Evolutionary conservation across 176 grass and related monocot species (phyloP).

Genomic region (Raddia guianensis): DNA sequence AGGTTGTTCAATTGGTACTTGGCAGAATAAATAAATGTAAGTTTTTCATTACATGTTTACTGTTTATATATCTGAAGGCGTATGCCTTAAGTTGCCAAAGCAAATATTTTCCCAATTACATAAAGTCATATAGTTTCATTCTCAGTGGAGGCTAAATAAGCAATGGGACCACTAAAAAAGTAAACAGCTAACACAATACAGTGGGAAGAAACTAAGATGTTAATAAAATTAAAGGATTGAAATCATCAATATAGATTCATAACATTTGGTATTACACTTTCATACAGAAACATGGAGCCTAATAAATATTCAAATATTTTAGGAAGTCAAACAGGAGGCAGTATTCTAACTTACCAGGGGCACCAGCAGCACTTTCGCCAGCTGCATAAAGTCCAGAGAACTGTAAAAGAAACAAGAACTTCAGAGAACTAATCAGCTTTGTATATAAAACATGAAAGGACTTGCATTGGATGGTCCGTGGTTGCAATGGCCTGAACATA

Average conservation of each 20-base stretch:
- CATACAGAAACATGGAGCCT: not conserved
- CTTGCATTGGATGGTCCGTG: no score
- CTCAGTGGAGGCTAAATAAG: not conserved
- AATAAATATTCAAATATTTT: not conserved
- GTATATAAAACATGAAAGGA: conserved; percentile 30
- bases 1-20: conserved; percentile 25
- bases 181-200: not conserved
- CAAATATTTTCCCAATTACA: conserved; percentile 9
- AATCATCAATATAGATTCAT: not conserved
- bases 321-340: conserved; percentile 5
- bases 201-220: not conserved
- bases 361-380: conserved; percentile 21
- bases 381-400: conserved; percentile 78
- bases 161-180: not conserved
- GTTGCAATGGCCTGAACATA: not conserved
- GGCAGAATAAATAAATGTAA: not conserved
- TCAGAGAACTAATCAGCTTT: conserved; percentile 29
- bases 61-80: not conserved
- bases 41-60: not conserved
- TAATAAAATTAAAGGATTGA: not conserved
- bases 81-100: not conserved
- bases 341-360: conserved; percentile 59
- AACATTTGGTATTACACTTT: not conserved
- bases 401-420: conserved; percentile 57
- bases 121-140: not conserved